Percentiles rank a stretch among this genome's conserved stretches.
These are phyloP conservation scores for Coemansia sp. DNA, from an alignment of 192 early-diverging fungal species.

Conservation along the genomic window DNA sequence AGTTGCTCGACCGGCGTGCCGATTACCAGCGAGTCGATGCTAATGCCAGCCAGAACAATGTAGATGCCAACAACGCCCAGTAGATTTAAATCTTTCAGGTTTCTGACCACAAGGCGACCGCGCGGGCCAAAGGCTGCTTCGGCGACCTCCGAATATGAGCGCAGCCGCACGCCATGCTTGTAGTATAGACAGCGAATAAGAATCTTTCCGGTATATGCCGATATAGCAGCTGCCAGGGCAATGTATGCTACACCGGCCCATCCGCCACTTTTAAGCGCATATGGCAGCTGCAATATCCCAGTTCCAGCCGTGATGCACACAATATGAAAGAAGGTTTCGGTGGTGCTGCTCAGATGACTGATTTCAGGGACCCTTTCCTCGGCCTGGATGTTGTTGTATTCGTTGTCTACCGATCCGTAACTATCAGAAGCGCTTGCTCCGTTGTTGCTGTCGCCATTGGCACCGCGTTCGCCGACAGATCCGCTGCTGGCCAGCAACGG, in stretches of 20 bases:
- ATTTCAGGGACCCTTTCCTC: not conserved
- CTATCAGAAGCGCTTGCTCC: not conserved
- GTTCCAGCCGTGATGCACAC: conserved; percentile 77
- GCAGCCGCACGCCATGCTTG: conserved; percentile 59
- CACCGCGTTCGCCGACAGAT: too few species aligned
- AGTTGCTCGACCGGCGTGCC: conserved; percentile 40
- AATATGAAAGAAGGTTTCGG: conserved; percentile 51
- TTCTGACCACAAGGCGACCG: conserved; percentile 58
- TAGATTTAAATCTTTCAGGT: conserved; percentile 60
- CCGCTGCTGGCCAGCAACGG: conserved; percentile 3
- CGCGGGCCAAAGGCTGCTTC: conserved; percentile 67
- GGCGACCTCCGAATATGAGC: conserved; percentile 65
- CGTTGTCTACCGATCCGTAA: conserved; percentile 4
- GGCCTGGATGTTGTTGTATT: not conserved
- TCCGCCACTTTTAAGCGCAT: conserved; percentile 70
- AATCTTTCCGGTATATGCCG: conserved; percentile 68
- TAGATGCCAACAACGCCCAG: conserved; percentile 70
- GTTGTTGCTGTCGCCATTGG: not conserved
- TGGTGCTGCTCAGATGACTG: conserved; percentile 20
- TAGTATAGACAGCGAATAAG: conserved; percentile 74
- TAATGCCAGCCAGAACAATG: conserved; percentile 73
- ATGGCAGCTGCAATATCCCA: conserved; percentile 81
- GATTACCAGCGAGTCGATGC: conserved; percentile 59
- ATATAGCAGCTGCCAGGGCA: conserved; percentile 65
- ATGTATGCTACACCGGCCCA: conserved; percentile 76